phyloP scores from a whole-genome alignment of 1,284 basidiomycete species.

The Volvariella volvacea region DNA sequence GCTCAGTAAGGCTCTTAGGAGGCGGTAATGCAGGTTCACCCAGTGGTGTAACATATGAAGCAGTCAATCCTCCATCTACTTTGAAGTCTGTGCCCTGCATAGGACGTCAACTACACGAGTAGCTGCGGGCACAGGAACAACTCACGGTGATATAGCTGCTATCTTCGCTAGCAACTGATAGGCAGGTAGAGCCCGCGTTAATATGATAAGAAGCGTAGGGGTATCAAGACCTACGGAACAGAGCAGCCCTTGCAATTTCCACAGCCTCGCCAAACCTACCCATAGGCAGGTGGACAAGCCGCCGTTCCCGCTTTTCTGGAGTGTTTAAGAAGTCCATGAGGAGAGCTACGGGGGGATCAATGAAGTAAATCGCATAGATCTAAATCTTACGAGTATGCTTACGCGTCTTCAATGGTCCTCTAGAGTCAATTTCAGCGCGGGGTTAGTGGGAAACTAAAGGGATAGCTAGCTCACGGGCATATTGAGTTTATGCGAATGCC shows the following conservation, averaged over 20 bases:
- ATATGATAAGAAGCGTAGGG: slow-evolving; percentile 1
- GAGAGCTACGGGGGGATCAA: slow-evolving; percentile 46
- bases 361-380: slow-evolving; percentile 3
- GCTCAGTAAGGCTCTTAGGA: slow-evolving; percentile 45
- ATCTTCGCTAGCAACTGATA: slow-evolving; percentile 73
- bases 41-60: slow-evolving; percentile 81
- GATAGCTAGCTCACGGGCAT: slow-evolving; percentile 72
- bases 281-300: slow-evolving; percentile 91
- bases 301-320: slow-evolving; percentile 89
- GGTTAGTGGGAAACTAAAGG: slow-evolving; percentile 4
- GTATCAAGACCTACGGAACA: slow-evolving; percentile 69
- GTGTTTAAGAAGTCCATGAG: slow-evolving; percentile 98
- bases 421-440: slow-evolving; percentile 23
- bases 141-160: slow-evolving; percentile 80
- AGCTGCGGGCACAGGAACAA: slow-evolving; percentile 9
- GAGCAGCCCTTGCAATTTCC: slow-evolving; percentile 86
- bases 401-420: slow-evolving; percentile 91
- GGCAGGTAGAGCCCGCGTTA: background rate
- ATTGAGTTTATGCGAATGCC: slow-evolving; percentile 93
- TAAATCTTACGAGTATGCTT: slow-evolving; percentile 25
- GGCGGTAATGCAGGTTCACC: slow-evolving; percentile 65
- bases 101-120: slow-evolving; percentile 5
- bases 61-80: slow-evolving; percentile 87
- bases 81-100: slow-evolving; percentile 84
- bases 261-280: slow-evolving; percentile 96